Conservation (phyloP, 2,329 filamentous ascomycete genomes). For the Curvularia sp. region DNA sequence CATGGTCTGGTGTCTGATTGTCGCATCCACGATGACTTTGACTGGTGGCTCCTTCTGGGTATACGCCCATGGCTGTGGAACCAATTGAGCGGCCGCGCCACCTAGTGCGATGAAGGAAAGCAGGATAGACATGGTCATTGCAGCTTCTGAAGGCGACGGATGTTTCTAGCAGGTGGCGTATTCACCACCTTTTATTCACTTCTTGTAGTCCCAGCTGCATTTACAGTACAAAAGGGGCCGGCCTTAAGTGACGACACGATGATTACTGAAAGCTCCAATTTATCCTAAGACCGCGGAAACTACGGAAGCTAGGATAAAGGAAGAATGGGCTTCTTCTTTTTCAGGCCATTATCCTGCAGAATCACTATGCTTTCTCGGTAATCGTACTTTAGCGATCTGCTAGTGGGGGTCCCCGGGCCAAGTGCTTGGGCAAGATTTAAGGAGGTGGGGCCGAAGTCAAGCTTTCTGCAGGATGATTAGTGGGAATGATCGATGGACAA, state of each 20-base stretch:
- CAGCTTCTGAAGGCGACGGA: background rate
- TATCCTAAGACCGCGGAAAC: background rate
- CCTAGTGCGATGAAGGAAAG: conserved; percentile 8
- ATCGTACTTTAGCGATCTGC: background rate
- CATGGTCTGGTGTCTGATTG: conserved; percentile 14
- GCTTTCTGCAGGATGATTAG: conserved; percentile 7
- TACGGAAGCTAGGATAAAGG: conserved; percentile 1
- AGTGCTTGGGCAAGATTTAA: background rate
- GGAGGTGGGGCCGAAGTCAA: conserved; percentile 1
- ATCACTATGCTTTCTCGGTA: background rate
- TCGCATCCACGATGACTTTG: conserved; percentile 7
- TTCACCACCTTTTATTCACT: background rate
- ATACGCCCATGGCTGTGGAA: conserved; percentile 14
- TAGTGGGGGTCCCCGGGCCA: background rate
- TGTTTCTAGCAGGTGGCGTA: background rate
- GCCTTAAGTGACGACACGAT: background rate
- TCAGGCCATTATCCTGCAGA: background rate
- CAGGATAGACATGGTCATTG: background rate
- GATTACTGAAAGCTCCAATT: background rate
- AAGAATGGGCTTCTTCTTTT: background rate
- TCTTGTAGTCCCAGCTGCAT: background rate
- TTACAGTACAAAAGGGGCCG: background rate
- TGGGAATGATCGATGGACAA: background rate
- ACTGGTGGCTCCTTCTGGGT: conserved; percentile 6
- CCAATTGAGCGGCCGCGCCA: conserved; percentile 7